Conservation (phyloP, 73 alveolate genomes). For the Paramecium bursaria region DNA sequence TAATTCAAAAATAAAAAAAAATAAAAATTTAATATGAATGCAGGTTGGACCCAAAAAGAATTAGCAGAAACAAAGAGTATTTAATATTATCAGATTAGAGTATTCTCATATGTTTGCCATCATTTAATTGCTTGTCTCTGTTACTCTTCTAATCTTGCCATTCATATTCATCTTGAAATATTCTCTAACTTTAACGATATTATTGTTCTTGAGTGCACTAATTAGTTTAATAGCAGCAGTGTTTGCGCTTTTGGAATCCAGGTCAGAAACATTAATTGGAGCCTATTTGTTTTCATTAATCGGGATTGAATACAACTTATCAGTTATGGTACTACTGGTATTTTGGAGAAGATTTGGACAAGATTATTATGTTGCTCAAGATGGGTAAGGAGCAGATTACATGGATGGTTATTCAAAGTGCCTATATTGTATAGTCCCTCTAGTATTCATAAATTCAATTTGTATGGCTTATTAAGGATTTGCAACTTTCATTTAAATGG, state of each 20-base stretch:
- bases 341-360: constrained; percentile 37
- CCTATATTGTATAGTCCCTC: neutral
- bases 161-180: neutral
- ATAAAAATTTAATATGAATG: constrained; percentile 3
- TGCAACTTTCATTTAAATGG: constrained; percentile 4
- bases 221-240: neutral
- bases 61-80: constrained; percentile 21
- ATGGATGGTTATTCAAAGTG: constrained; percentile 7
- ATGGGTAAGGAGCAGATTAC: neutral
- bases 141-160: neutral
- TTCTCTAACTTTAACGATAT: constrained; percentile 4
- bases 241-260: neutral
- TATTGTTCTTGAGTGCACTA: neutral
- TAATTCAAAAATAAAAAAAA: constrained; percentile 16
- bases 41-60: constrained; percentile 54
- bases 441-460: neutral
- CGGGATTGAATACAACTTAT: neutral
- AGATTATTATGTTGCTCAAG: constrained; percentile 34
- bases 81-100: neutral
- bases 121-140: neutral
- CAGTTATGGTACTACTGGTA: neutral
- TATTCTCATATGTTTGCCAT: constrained; percentile 11
- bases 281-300: neutral
- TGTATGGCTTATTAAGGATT: constrained; percentile 13
- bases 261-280: neutral